Evolutionary conservation across 1,284 basidiomycete species (phyloP).

Genomic region (Neotropicomus parvogracilis): DNA sequence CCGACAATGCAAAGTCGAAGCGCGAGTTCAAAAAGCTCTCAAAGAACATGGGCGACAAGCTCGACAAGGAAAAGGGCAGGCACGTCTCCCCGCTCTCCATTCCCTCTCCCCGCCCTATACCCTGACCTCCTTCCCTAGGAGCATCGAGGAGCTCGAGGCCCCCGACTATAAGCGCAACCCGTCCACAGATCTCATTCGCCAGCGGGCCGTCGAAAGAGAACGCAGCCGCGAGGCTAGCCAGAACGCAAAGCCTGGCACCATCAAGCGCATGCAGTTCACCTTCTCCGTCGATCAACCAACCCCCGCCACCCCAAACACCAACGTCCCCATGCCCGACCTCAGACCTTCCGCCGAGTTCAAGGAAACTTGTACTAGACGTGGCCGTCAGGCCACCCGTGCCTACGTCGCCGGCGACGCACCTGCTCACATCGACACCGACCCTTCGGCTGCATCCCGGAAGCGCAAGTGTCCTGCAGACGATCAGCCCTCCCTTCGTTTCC

Average conservation of each 20-base stretch:
- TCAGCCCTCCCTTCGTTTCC: conserved; percentile 51
- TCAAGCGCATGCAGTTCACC: conserved; percentile 82
- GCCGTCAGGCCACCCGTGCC: conserved; percentile 37
- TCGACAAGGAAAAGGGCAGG: conserved; percentile 85
- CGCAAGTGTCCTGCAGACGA: conserved; percentile 33
- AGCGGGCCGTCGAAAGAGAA: conserved; percentile 75
- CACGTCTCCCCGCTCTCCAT: conserved; percentile 40
- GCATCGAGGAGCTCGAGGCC: conserved; percentile 75
- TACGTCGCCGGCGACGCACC: conserved; percentile 32
- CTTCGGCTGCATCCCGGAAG: conserved; percentile 38
- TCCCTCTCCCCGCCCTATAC: conserved; percentile 32
- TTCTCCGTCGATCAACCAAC: conserved; percentile 72
- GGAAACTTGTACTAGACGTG: conserved; percentile 42
- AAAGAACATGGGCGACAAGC: conserved; percentile 79
- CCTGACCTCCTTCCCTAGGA: conserved; percentile 43
- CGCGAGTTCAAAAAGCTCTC: conserved; percentile 83
- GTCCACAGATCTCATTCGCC: conserved; percentile 70
- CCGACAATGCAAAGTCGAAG: conserved; percentile 79
- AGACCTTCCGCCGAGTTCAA: conserved; percentile 66
- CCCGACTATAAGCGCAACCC: conserved; percentile 72
- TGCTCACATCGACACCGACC: conserved; percentile 15
- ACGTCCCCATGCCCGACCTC: conserved; percentile 60
- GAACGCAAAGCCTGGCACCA: conserved; percentile 59
- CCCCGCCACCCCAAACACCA: conserved; percentile 40
- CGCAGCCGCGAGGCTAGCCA: conserved; percentile 69